These are phyloP conservation scores for Cucurbita argyrosperma DNA, from an alignment of 306 rosid genomes.

Conservation along the genomic window DNA sequence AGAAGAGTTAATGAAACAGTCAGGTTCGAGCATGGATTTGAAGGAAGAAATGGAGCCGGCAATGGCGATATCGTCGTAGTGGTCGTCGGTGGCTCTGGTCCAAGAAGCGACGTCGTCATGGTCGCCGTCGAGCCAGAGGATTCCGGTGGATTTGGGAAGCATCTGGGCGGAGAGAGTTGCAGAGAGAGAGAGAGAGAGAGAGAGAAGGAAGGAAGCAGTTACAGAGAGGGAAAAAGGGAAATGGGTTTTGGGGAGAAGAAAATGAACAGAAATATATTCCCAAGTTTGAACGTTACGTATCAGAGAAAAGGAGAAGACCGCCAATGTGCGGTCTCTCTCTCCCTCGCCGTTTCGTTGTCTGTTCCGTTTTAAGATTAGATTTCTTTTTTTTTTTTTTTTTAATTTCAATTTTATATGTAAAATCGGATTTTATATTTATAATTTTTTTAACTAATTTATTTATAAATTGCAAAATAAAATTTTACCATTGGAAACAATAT, in stretches of 20 bases:
- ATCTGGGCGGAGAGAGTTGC: not conserved
- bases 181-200: not conserved
- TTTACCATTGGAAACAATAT: too few species aligned
- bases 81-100: conserved; percentile 24
- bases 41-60: conserved; percentile 35
- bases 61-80: conserved; percentile 24
- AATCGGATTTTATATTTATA: too few species aligned
- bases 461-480: too few species aligned
- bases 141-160: conserved; percentile 31
- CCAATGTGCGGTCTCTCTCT: not conserved
- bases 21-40: conserved; percentile 67
- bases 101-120: conserved; percentile 38
- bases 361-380: not conserved
- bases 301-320: conserved; percentile 3
- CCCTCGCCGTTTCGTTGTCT: not conserved
- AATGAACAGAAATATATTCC: conserved; percentile 4
- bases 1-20: conserved; percentile 35
- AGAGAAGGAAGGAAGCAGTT: not conserved
- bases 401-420: too few species aligned
- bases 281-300: conserved; percentile 7
- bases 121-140: conserved; percentile 39
- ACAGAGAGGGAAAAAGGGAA: not conserved
- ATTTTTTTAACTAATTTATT: too few species aligned
- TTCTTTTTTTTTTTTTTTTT: too few species aligned
- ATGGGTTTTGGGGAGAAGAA: conserved; percentile 6